Base-by-base conservation (phyloP, 1,284 basidiomycete genomes). In the Pseudozyma sp. region DNA sequence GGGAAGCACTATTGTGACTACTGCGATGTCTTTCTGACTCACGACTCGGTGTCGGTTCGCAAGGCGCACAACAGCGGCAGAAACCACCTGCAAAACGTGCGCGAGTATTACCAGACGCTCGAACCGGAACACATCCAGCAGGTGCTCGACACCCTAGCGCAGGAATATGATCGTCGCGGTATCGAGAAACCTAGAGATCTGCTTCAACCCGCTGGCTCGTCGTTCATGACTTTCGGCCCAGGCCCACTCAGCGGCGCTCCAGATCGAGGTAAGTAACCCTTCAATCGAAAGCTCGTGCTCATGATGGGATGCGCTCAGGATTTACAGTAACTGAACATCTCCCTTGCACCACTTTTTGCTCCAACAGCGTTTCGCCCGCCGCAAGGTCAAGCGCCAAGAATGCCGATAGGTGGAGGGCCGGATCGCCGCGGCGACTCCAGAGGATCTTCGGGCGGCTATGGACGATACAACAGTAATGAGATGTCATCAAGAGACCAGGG, bases 1-100 rank as follows among this genome's bases (percentile, higher is more conserved):
- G 80, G 80, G 24, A 83, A 83, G 48, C 81, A 83, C 55, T 83
- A 83, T 24, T 83, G 81, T 48, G 80, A 83, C 62, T 83, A 81
- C 55, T 84, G 82, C 60, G 82, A 84, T 59, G 81, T 84, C 30
- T 81, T 81, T 45, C 54, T 84, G 17, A 84, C 82, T 24, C 82
- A 84, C 63, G 81, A 84, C 53, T 82, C 81, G 42, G 76, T 78
- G 17, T 81, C 79, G 7, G 96, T 98, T 37, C 92, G 96, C 75
- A 97, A 97, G 86, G 96, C 96, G 49, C 96, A 99, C 86, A 98
- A 98, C 86, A 94, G 91, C 73, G 96, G 96, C 67, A 89, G 95
- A 65, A 99, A 99, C 86, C 96, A 99, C 84, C 88, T 98, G 44
- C 88, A 93, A 53, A 99, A 99, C 84, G 96, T 99, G 67, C 88